phyloP scores from a whole-genome alignment of 371 early-diverging fungal genomes.

The Mucor plumbeus region DNA sequence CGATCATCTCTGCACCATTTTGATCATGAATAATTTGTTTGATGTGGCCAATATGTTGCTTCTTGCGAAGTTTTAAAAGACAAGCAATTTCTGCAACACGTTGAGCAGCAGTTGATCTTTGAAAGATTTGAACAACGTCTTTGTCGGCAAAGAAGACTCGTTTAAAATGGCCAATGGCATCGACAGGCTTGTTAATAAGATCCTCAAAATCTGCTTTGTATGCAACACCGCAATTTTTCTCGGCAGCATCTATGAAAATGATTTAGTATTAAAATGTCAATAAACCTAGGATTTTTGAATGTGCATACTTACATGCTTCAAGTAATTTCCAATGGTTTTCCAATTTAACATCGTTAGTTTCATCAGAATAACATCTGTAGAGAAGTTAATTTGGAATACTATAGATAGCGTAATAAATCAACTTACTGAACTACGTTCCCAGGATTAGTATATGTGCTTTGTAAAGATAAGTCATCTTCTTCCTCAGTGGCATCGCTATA shows the following conservation, averaged over 20 bases:
- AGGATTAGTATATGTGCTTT: neutral
- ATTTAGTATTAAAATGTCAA: no score
- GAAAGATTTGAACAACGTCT: slow-evolving; percentile 51
- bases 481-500: no score
- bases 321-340: neutral
- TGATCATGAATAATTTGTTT: slow-evolving; percentile 45
- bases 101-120: slow-evolving; percentile 49
- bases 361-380: neutral
- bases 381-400: no score
- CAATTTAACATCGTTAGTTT: neutral
- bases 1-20: slow-evolving; percentile 43
- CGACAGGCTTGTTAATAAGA: slow-evolving; percentile 17
- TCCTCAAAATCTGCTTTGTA: neutral
- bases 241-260: neutral
- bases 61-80: slow-evolving; percentile 30
- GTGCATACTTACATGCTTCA: neutral
- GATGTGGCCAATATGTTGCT: slow-evolving; percentile 49
- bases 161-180: slow-evolving; percentile 45
- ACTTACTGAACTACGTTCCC: neutral
- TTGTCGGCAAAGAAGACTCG: slow-evolving; percentile 44
- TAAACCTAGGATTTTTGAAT: no score
- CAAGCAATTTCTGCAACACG: slow-evolving; percentile 51
- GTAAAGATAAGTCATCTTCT: neutral
- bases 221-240: neutral
- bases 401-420: neutral